These are phyloP conservation scores for Ascochyta fabae DNA, from an alignment of 2,329 filamentous ascomycete species.

Conservation along the genomic window DNA sequence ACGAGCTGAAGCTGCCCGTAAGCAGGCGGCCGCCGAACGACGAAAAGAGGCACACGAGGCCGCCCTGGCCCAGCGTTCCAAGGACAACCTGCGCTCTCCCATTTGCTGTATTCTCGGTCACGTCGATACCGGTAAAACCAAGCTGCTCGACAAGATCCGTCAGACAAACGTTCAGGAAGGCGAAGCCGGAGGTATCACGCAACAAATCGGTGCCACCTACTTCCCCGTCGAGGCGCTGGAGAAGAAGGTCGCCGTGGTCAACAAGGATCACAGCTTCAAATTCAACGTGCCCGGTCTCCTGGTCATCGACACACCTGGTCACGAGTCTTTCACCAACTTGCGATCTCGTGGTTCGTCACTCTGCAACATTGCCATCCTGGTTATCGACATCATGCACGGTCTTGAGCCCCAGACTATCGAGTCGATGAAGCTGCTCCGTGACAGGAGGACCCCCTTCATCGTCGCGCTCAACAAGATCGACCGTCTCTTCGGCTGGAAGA, in stretches of 20 bases:
- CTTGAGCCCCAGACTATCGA: conserved; percentile 96
- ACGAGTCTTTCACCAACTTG: conserved; percentile 99
- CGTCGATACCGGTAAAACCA: conserved; percentile 99
- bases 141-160: conserved; percentile 96
- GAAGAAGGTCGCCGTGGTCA: conserved; percentile 93
- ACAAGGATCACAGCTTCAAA: conserved; percentile 86
- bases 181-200: conserved; percentile 98
- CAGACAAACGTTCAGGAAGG: conserved; percentile 99
- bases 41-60: conserved; percentile 90
- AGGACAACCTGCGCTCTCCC: conserved; percentile 92
- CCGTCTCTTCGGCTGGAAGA: conserved; percentile 98
- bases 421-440: conserved; percentile 92
- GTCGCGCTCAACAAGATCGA: conserved; percentile 99
- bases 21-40: conserved; percentile 87
- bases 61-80: conserved; percentile 86
- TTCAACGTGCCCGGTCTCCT: conserved; percentile 97
- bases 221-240: conserved; percentile 93
- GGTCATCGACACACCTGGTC: conserved; percentile 97
- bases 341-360: conserved; percentile 96
- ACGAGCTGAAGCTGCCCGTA: conserved; percentile 75
- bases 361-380: conserved; percentile 98
- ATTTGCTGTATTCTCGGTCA: conserved; percentile 99
- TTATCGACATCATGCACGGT: conserved; percentile 99
- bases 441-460: conserved; percentile 96
- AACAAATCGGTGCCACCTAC: conserved; percentile 99